Evolutionary conservation across 208 protist genomes (phyloP).

Genomic region (Crithidia expoeki): DNA sequence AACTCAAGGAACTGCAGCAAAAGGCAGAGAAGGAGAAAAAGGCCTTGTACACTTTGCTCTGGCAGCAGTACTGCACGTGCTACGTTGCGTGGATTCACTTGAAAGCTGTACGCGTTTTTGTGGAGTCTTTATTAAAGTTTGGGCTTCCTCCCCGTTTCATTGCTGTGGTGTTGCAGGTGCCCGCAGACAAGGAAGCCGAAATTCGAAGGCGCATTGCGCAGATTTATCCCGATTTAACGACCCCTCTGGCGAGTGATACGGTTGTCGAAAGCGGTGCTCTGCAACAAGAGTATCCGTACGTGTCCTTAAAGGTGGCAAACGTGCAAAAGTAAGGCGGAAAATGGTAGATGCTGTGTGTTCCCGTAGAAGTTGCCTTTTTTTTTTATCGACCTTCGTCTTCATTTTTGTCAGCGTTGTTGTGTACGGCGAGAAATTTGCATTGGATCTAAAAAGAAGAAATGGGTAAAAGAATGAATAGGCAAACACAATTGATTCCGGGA

Average conservation of each 20-base stretch:
- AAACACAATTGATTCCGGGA: too few species aligned
- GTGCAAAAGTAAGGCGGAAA: conserved; percentile 53
- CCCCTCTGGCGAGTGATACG: conserved; percentile 52
- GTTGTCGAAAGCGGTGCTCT: conserved; percentile 61
- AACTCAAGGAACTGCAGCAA: conserved; percentile 71
- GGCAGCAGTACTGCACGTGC: conserved; percentile 87
- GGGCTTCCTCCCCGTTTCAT: conserved; percentile 90
- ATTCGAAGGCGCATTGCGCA: conserved; percentile 77
- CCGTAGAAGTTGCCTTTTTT: conserved; percentile 22
- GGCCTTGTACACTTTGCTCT: conserved; percentile 78
- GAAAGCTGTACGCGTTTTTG: conserved; percentile 92
- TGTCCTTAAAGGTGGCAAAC: conserved; percentile 84
- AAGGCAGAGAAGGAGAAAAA: conserved; percentile 87
- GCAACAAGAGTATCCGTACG: conserved; percentile 87
- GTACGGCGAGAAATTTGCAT: conserved; percentile 10
- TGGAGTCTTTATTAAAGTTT: conserved; percentile 90
- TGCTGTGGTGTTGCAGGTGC: conserved; percentile 77
- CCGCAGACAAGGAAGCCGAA: conserved; percentile 70
- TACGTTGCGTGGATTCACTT: conserved; percentile 93
- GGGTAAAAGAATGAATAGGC: too few species aligned
- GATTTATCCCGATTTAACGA: conserved; percentile 71
- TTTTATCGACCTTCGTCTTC: conserved; percentile 22
- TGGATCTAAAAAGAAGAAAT: too few species aligned
- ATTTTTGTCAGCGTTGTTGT: not conserved
- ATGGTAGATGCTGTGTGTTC: conserved; percentile 15